phyloP scores from a whole-genome alignment of 2,329 filamentous ascomycete species.

The Tolypocladium cylindrosporum region DNA sequence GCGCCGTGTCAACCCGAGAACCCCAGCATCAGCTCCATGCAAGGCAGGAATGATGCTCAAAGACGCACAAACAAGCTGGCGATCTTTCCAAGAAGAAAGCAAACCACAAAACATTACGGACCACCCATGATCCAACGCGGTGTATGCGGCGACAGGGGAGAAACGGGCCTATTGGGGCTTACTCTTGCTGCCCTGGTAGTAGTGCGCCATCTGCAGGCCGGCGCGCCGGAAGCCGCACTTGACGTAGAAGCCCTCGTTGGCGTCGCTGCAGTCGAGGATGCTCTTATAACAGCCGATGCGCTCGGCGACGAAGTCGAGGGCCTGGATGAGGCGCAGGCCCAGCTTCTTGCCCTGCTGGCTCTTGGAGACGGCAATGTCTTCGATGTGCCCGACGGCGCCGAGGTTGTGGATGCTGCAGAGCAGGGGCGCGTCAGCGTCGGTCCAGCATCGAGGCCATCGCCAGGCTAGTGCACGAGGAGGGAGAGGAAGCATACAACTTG shows the following conservation, averaged over 20 bases:
- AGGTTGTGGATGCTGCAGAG: conserved; percentile 61
- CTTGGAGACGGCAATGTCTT: conserved; percentile 91
- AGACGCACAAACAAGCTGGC: background rate
- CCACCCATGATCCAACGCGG: background rate
- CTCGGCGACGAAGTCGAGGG: conserved; percentile 78
- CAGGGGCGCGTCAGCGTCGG: background rate
- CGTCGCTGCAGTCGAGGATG: conserved; percentile 92
- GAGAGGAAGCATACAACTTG: conserved; percentile 61
- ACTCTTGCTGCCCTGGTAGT: conserved; percentile 57
- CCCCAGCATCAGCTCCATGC: background rate
- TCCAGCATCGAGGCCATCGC: conserved; percentile 7
- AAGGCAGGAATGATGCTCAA: background rate
- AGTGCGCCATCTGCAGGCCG: conserved; percentile 94
- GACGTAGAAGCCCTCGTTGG: conserved; percentile 95
- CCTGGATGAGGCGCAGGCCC: conserved; percentile 85
- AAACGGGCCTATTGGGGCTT: conserved; percentile 22
- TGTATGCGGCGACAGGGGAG: conserved; percentile 1
- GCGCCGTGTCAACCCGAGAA: conserved; percentile 11
- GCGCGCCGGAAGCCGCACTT: conserved; percentile 94
- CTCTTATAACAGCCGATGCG: conserved; percentile 93
- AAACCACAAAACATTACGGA: background rate
- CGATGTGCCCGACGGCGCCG: conserved; percentile 85
- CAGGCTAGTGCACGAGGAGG: background rate
- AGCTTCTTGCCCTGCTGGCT: conserved; percentile 97
- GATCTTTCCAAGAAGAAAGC: background rate